A percentile compares a stretch with the other conserved stretches of the same genome.
phyloP scores from a whole-genome alignment of 1,139 yeast genomes.

The Lodderomyces beijingensis region DNA sequence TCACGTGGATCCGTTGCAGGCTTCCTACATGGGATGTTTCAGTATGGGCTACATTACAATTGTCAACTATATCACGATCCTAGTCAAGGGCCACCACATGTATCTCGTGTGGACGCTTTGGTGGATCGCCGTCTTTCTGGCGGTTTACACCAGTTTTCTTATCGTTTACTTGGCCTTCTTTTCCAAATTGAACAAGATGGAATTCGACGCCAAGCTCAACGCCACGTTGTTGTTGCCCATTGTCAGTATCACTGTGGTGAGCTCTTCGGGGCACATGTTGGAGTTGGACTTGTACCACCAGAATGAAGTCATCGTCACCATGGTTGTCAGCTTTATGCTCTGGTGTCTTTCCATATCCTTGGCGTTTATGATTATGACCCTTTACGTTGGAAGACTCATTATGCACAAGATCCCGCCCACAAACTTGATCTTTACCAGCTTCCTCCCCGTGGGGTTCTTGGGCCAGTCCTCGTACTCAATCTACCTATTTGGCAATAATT shows the following conservation, averaged over 20 bases:
- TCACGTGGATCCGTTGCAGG: constrained; percentile 42
- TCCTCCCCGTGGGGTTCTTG: constrained; percentile 36
- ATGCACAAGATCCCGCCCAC: constrained; percentile 56
- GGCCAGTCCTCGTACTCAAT: constrained; percentile 82
- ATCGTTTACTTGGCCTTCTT: constrained; percentile 41
- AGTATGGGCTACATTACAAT: constrained; percentile 76
- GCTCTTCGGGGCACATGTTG: constrained; percentile 62
- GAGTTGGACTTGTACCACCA: constrained; percentile 36
- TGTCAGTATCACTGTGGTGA: constrained; percentile 71
- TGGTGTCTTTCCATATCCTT: constrained; percentile 67
- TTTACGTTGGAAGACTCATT: constrained; percentile 57
- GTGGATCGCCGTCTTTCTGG: constrained; percentile 37
- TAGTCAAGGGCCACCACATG: constrained; percentile 23
- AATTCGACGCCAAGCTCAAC: constrained; percentile 20
- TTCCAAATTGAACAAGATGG: constrained; percentile 22
- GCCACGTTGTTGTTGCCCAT: constrained; percentile 61
- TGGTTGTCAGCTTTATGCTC: constrained; percentile 51
- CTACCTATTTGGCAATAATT: constrained; percentile 49
- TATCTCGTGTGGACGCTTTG: constrained; percentile 15
- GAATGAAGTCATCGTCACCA: constrained; percentile 45
- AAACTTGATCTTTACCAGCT: constrained; percentile 22
- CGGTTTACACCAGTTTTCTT: constrained; percentile 57
- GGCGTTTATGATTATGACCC: constrained; percentile 52
- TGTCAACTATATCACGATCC: constrained; percentile 46
- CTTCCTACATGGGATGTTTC: constrained; percentile 68